phyloP scores from a whole-genome alignment of 1,139 yeast genomes.

The Suhomyces taliae region DNA sequence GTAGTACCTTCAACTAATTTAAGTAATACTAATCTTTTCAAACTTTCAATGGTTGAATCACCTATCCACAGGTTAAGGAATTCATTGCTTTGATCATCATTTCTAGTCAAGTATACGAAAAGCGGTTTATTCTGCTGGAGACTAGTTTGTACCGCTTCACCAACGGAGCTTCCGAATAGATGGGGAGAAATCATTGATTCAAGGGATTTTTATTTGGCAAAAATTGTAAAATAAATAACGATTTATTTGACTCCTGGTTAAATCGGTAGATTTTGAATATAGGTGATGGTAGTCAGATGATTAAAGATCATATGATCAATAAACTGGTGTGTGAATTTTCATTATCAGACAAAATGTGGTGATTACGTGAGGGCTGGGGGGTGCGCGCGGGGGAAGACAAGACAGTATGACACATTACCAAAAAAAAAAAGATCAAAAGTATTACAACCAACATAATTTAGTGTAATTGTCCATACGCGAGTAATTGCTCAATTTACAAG shows the following conservation, averaged over 20 bases:
- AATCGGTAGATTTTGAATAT: background rate
- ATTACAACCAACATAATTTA: too few species aligned
- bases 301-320: conserved; percentile 1
- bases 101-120: conserved; percentile 38
- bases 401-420: too few species aligned
- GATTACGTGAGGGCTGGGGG: background rate
- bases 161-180: conserved; percentile 32
- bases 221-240: too few species aligned
- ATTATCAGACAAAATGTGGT: background rate
- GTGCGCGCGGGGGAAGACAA: too few species aligned
- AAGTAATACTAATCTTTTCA: conserved; percentile 39
- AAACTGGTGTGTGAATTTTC: background rate
- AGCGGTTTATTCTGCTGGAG: conserved; percentile 36
- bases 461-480: too few species aligned
- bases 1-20: conserved; percentile 43
- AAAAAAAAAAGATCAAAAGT: too few species aligned
- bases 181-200: background rate
- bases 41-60: conserved; percentile 10
- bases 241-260: too few species aligned
- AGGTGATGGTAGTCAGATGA: conserved; percentile 1
- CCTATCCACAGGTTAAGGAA: conserved; percentile 5
- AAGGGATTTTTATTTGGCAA: background rate
- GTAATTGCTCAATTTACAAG: too few species aligned
- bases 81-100: conserved; percentile 11
- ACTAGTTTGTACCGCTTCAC: conserved; percentile 43